Conservation (phyloP, 2,329 filamentous ascomycete genomes). For the Stagonosporopsis vannaccii region DNA sequence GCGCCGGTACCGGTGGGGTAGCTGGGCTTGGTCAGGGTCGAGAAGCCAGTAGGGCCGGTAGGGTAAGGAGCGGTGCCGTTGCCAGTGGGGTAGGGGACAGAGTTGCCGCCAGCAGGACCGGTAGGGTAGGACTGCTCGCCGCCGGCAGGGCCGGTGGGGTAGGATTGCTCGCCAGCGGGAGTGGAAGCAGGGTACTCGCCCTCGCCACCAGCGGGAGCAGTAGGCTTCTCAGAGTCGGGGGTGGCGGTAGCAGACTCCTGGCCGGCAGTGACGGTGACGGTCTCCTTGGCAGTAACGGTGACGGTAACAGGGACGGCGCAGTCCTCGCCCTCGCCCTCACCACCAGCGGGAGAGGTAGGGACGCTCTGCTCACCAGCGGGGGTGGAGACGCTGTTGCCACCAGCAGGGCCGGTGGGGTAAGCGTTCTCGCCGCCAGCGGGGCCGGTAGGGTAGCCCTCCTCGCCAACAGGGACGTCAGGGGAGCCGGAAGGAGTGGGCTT, state of each 20-base stretch:
- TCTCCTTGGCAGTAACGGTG: slow-evolving; percentile 48
- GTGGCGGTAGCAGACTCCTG: slow-evolving; percentile 17
- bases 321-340: slow-evolving; percentile 26
- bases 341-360: slow-evolving; percentile 19
- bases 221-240: slow-evolving; percentile 18
- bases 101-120: slow-evolving; percentile 16
- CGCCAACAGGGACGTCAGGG: slow-evolving; percentile 2
- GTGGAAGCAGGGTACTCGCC: slow-evolving; percentile 16
- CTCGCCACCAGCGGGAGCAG: slow-evolving; percentile 19
- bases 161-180: slow-evolving; percentile 2
- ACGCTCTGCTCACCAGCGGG: slow-evolving; percentile 25
- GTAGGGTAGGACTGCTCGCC: slow-evolving; percentile 14
- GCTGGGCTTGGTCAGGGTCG: slow-evolving; percentile 39
- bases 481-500: slow-evolving; percentile 33
- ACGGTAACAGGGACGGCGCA: slow-evolving; percentile 47
- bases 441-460: slow-evolving; percentile 21
- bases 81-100: slow-evolving; percentile 33
- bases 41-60: slow-evolving; percentile 41
- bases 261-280: slow-evolving; percentile 46
- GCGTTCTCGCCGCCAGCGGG: slow-evolving; percentile 22
- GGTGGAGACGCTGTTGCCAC: slow-evolving; percentile 10
- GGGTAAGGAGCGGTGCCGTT: slow-evolving; percentile 38
- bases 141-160: slow-evolving; percentile 10
- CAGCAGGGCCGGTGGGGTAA: slow-evolving; percentile 14
- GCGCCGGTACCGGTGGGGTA: slow-evolving; percentile 29